Base-by-base conservation (phyloP, 2,329 filamentous ascomycete species). In the Colletotrichum sp. region DNA sequence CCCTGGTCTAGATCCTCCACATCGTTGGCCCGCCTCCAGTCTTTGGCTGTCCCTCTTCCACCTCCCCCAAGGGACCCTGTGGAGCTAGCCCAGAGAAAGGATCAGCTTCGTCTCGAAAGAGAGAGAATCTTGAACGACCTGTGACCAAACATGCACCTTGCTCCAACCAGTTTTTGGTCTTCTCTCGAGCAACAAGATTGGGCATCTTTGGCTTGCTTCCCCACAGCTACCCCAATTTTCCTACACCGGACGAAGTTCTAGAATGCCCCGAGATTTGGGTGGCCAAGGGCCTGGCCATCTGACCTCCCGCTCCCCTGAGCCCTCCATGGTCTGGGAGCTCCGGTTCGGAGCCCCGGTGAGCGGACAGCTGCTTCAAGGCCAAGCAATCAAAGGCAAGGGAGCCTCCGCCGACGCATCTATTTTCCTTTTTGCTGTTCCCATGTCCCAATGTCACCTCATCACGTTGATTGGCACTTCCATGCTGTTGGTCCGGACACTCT, bases 141-240 rank as follows among this genome's bases (percentile, higher is more conserved):
- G 62, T 68, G 73, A 68, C 73, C 60, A 28, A 52, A 16, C 48
- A 26, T 28, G 13, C 32, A 39, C 16, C 48, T 6, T 71, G 34
- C 60, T 71, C 72, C 60, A 71, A 62, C 72, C 69, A 64, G 32
- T 64, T 73, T 62, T 55, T 15, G 22, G 15, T 48, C 22, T 39
- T 48, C 44, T 68, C 73, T 68, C 73, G 28, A 64, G 28, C 22
- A 59, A 68, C 26, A 48, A 73, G 57, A 72, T 64, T 75, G 69
- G 69, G 48, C 65, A 60, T 30, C 62, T 48, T 13, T 28, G 36
- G 55, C 57, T 15, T 15, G 15, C 59, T 73, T 68, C 70, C 22
- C 70, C 70, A 76, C 70, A 39, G 34, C 22, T 65, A 60, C 64
- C 48, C 70, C 74, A 62, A 69, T 69, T 69, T 69, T 73, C 32